Evolutionary conservation across 2,329 filamentous ascomycete genomes (phyloP).

Genomic region (Colletotrichum higginsianum): DNA sequence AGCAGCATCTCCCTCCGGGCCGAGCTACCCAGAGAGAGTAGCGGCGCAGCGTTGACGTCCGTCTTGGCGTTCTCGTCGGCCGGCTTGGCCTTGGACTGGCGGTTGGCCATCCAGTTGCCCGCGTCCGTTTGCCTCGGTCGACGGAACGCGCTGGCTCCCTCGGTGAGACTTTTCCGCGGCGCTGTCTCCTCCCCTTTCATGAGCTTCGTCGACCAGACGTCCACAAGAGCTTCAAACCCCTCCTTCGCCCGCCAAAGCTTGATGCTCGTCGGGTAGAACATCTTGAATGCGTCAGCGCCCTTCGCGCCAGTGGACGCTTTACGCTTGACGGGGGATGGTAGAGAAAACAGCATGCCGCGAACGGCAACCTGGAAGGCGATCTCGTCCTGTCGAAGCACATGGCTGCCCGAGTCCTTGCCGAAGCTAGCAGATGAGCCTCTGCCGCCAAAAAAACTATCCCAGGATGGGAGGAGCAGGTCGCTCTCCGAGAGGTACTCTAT

Average conservation of each 20-base stretch:
- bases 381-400: slow-evolving; percentile 90
- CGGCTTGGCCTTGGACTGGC: slow-evolving; percentile 39
- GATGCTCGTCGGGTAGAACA: slow-evolving; percentile 91
- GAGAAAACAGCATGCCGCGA: slow-evolving; percentile 85
- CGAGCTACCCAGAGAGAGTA: slow-evolving; percentile 74
- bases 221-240: slow-evolving; percentile 82
- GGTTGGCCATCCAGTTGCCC: slow-evolving; percentile 48
- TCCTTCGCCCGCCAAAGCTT: slow-evolving; percentile 88
- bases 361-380: slow-evolving; percentile 94
- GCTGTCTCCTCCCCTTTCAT: slow-evolving; percentile 67
- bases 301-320: slow-evolving; percentile 62
- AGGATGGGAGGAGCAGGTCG: slow-evolving; percentile 85
- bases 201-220: slow-evolving; percentile 75
- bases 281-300: slow-evolving; percentile 79
- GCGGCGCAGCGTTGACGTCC: slow-evolving; percentile 50
- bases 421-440: slow-evolving; percentile 65
- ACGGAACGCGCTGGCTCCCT: slow-evolving; percentile 65
- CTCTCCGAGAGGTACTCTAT: slow-evolving; percentile 89
- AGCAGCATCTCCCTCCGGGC: slow-evolving; percentile 83
- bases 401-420: slow-evolving; percentile 74
- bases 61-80: slow-evolving; percentile 26
- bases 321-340: slow-evolving; percentile 90
- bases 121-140: slow-evolving; percentile 52
- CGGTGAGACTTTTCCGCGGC: slow-evolving; percentile 57
- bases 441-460: slow-evolving; percentile 77